A percentile compares a stretch with the other conserved stretches of the same genome.
phyloP scores from a whole-genome alignment of 805 yeast genomes.

The Candida nitratophila region DNA sequence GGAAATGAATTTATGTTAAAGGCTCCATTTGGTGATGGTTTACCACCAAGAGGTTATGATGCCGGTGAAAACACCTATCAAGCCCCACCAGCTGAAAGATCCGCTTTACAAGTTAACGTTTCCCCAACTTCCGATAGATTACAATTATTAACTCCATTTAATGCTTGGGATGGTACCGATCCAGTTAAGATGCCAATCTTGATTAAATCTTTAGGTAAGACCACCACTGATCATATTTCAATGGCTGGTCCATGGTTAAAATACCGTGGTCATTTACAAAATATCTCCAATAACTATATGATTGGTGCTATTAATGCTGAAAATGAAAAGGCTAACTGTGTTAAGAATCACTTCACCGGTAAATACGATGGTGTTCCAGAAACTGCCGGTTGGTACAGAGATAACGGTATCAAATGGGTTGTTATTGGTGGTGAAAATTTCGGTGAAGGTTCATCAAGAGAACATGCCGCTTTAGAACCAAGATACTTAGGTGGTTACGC shows the following conservation, averaged over 20 bases:
- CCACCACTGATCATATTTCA: slow-evolving; percentile 98
- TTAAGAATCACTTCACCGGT: slow-evolving; percentile 88
- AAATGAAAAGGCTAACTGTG: slow-evolving; percentile 88
- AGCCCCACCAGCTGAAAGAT: slow-evolving; percentile 91
- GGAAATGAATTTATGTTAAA: slow-evolving; percentile 73
- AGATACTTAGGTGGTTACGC: slow-evolving; percentile 98
- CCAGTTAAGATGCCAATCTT: slow-evolving; percentile 83
- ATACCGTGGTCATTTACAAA: slow-evolving; percentile 99
- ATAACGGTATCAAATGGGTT: slow-evolving; percentile 89
- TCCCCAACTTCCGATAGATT: slow-evolving; percentile 93
- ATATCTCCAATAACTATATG: slow-evolving; percentile 98
- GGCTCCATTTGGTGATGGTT: slow-evolving; percentile 78
- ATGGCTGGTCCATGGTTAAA: slow-evolving; percentile 99
- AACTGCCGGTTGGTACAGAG: slow-evolving; percentile 92
- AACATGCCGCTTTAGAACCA: slow-evolving; percentile 99
- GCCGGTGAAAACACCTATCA: slow-evolving; percentile 79
- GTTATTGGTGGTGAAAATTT: slow-evolving; percentile 98
- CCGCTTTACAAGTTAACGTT: slow-evolving; percentile 64
- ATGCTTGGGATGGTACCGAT: slow-evolving; percentile 96
- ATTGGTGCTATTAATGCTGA: slow-evolving; percentile 98
- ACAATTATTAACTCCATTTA: slow-evolving; percentile 89
- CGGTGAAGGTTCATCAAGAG: slow-evolving; percentile 99
- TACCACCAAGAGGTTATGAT: slow-evolving; percentile 67
- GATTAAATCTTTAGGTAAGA: slow-evolving; percentile 94
- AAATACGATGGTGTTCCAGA: slow-evolving; percentile 94